Percentiles rank a stretch among this genome's conserved stretches.
phyloP scores from a whole-genome alignment of 768 basidiomycete species.

The Phlebiopsis gigantea region DNA sequence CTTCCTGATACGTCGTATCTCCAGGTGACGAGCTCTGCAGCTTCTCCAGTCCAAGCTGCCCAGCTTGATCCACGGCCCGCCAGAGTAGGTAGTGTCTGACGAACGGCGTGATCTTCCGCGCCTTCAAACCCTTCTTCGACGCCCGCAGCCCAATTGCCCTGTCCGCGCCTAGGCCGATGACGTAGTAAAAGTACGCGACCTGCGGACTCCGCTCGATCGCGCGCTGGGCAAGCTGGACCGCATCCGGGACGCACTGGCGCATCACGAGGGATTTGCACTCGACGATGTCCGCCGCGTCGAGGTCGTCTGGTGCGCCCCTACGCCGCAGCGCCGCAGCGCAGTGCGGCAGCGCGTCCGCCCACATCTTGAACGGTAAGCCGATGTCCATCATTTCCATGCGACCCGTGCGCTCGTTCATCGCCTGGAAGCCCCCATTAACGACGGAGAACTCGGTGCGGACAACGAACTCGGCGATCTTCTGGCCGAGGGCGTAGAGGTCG shows the following conservation, averaged over 20 bases:
- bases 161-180: constrained; percentile 46
- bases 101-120: constrained; percentile 48
- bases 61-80: constrained; percentile 58
- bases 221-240: constrained; percentile 40
- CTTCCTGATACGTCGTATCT: constrained; percentile 51
- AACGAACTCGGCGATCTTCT: constrained; percentile 44
- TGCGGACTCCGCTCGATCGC: constrained; percentile 51
- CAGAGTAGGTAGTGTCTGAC: constrained; percentile 52
- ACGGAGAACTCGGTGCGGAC: constrained; percentile 57
- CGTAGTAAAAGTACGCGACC: constrained; percentile 62
- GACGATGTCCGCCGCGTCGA: constrained; percentile 56
- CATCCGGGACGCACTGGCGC: constrained; percentile 41
- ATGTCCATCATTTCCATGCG: constrained; percentile 34
- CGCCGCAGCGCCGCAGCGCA: constrained; percentile 53
- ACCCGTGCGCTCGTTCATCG: constrained; percentile 38
- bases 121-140: constrained; percentile 63
- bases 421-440: constrained; percentile 49
- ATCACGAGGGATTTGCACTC: constrained; percentile 33
- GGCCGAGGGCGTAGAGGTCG: constrained; percentile 48
- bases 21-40: constrained; percentile 39
- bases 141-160: constrained; percentile 48
- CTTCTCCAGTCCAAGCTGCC: constrained; percentile 45
- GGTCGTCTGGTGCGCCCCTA: constrained; percentile 35
- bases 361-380: constrained; percentile 57
- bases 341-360: constrained; percentile 52